Base-by-base conservation (phyloP, 2,329 filamentous ascomycete species). In the Apiospora malaysiana region DNA sequence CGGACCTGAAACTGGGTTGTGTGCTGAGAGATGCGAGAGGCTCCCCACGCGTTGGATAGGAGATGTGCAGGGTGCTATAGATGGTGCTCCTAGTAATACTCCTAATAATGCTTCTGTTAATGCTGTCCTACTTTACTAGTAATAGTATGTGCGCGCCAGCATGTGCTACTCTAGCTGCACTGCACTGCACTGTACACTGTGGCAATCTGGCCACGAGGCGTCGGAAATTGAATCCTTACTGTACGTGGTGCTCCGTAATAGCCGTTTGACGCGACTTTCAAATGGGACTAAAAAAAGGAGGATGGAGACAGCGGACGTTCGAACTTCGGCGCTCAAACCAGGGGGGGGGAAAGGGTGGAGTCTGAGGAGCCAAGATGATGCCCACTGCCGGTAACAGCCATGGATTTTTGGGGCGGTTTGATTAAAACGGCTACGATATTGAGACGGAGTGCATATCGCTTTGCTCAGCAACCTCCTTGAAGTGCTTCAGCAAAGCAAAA, bases 291-390 rank as follows among this genome's bases (percentile, higher is more conserved):
- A 63, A 63, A 37, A 63, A 63, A 32, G 51, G 56, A 63, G 56
- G 56, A 63, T 40, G 56, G 56, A 63, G 56, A 63, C 56, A 40
- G 56, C 56, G 56, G 56, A 63, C 32, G 56, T 63, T 63, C 56
- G 56, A 63, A 63, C 56, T 63, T 63, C 32, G 56, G 56, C 56
- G 56, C 56, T 63, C 56, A 63, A 63, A 63, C 56, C 56, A 63
- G 56, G 56, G 56, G 56, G 8, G 56, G 40, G 56, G 8, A 40
- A n/a, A 23, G 56, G 56, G 56, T 63, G 56, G 56, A n/a, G 56
- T 63, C n/a, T n/a, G 56, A 63, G 56, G 27, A 63, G 56, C 56
- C 56, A 40, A 63, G 56, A 32, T 32, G 32, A 40, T n/a, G 32
- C 23, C 56, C 56, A 63, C 56, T 63, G 56, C 56, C 56, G 32